phyloP scores from a whole-genome alignment of 2,329 filamentous ascomycete species.

The Zarea fungicola region DNA sequence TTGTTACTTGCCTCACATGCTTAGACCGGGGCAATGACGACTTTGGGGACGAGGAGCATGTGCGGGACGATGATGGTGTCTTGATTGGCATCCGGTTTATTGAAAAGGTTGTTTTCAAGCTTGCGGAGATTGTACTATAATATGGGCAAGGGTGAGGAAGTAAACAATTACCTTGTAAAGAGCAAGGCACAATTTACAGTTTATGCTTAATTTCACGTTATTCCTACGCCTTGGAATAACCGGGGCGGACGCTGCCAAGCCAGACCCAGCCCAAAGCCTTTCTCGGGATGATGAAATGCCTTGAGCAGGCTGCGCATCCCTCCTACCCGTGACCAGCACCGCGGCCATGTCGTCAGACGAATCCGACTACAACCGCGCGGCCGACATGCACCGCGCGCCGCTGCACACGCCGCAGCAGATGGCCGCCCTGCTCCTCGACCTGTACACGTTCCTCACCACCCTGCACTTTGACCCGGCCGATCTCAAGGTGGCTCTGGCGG shows the following conservation, averaged over 20 bases:
- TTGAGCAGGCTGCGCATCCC: background rate
- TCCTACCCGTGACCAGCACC: background rate
- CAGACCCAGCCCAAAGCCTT: background rate
- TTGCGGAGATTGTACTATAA: background rate
- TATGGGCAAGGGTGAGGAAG: too few species aligned
- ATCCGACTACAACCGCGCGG: conserved; percentile 9
- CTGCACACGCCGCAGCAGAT: conserved; percentile 21
- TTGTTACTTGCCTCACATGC: background rate
- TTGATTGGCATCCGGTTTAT: background rate
- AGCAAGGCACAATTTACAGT: too few species aligned
- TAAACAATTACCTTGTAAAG: too few species aligned
- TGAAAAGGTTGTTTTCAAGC: background rate
- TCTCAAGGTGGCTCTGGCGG: conserved; percentile 2
- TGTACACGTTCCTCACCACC: conserved; percentile 27
- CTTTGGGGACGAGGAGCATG: background rate
- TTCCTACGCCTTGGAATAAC: too few species aligned
- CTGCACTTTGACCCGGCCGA: conserved; percentile 20
- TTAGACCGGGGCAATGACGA: background rate
- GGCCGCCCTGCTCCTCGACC: conserved; percentile 23
- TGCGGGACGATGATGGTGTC: background rate
- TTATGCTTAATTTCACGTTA: too few species aligned
- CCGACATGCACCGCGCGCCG: conserved; percentile 14
- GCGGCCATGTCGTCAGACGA: background rate
- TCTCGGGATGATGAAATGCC: background rate
- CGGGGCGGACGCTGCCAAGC: background rate